These are phyloP conservation scores for Atkinsonella hypoxylon DNA, from an alignment of 2,329 filamentous ascomycete species.

Conservation along the genomic window DNA sequence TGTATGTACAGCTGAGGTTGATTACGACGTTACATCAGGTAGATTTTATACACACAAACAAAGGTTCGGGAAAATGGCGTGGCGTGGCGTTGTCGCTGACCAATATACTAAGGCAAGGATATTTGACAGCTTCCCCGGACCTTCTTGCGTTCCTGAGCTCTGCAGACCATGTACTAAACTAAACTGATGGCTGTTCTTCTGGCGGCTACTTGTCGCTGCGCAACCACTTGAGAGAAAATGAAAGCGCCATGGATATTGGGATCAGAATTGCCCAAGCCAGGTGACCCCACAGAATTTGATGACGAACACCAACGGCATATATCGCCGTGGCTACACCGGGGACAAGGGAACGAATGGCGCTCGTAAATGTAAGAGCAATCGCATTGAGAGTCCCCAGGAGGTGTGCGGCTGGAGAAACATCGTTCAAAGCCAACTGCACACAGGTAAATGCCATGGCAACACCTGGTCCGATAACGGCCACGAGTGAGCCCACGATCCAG, in stretches of 20 bases:
- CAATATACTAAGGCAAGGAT: background rate
- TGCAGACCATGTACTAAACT: background rate
- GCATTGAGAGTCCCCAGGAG: slow-evolving; percentile 63
- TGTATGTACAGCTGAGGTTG: background rate
- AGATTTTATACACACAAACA: background rate
- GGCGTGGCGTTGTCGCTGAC: background rate
- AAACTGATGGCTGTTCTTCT: no score
- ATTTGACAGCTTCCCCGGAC: background rate
- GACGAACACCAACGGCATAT: slow-evolving; percentile 54
- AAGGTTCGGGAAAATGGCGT: background rate
- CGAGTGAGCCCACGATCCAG: slow-evolving; percentile 35
- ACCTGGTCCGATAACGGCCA: slow-evolving; percentile 44
- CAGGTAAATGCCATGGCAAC: slow-evolving; percentile 60
- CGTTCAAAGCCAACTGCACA: slow-evolving; percentile 63
- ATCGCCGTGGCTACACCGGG: slow-evolving; percentile 56
- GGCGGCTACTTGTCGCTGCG: slow-evolving; percentile 9
- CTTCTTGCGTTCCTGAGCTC: background rate
- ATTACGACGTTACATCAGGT: background rate
- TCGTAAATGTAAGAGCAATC: slow-evolving; percentile 41
- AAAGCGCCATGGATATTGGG: slow-evolving; percentile 17
- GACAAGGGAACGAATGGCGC: slow-evolving; percentile 50
- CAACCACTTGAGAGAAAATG: slow-evolving; percentile 14
- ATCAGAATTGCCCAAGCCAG: slow-evolving; percentile 23
- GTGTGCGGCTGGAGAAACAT: slow-evolving; percentile 52
- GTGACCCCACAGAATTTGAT: slow-evolving; percentile 51